Conservation (phyloP, 441 rosid genomes). For the Populus hybrid region DNA sequence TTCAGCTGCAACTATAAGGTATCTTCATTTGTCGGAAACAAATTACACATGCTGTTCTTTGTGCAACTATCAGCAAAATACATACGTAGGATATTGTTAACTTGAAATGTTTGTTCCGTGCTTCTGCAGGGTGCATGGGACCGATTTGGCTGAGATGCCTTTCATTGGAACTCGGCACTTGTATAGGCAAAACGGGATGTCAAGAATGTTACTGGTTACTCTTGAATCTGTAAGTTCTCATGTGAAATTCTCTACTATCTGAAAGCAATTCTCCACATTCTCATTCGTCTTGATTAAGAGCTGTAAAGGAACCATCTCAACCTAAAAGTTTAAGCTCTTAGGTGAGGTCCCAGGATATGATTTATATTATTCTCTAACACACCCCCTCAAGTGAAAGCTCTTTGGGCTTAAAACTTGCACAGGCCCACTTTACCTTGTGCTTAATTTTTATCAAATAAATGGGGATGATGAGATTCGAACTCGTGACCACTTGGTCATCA, state of each 20-base stretch:
- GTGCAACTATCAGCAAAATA: not conserved
- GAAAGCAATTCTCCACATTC: not conserved
- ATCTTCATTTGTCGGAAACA: not conserved
- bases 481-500: too few species aligned
- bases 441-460: too few species aligned
- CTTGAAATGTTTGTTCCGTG: not conserved
- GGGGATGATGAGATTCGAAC: too few species aligned
- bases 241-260: not conserved
- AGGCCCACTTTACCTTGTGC: too few species aligned
- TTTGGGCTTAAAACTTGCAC: too few species aligned
- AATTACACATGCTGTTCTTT: not conserved
- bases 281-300: not conserved
- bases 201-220: conserved; percentile 1
- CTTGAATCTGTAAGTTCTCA: conserved; percentile 22
- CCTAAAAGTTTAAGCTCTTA: too few species aligned
- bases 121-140: conserved; percentile 29
- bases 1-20: conserved; percentile 38
- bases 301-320: too few species aligned
- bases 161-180: conserved; percentile 22
- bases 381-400: too few species aligned
- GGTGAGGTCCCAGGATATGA: too few species aligned
- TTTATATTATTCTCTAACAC: too few species aligned
- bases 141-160: conserved; percentile 38
- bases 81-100: not conserved
- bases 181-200: conserved; percentile 20